Base-by-base conservation (phyloP, 768 basidiomycete species). In the Boletales sp. region DNA sequence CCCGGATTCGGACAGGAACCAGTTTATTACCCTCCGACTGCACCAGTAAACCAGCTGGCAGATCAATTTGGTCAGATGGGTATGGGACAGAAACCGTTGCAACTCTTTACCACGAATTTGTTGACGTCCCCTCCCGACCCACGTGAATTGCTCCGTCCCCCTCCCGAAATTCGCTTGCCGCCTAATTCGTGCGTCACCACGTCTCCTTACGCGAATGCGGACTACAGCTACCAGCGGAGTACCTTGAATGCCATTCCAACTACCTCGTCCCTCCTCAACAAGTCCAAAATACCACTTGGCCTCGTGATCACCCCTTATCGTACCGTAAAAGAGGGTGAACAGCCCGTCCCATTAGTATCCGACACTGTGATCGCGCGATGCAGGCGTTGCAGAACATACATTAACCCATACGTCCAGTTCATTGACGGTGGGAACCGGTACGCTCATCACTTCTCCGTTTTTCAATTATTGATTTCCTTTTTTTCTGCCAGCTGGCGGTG, bases 321-420 rank as follows among this genome's bases (percentile, higher is more conserved):
- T 31, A 84, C 87, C 0, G 66, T 94, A 51, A 85, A 90, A 58
- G 86, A 83, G 63, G 94, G 87, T 39, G 87, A 93, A 50, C 83
- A 85, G 37, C 78, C 81, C 1, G 90, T 97, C 18, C 91, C 93
- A n/a, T 76, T 97, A 36, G 82, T 97, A 9, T 83, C 87, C 0
- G 95, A 98, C 65, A 92, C 90, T 0, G 88, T 97, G 39, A 97
- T 97, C 61, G 94, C 95, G 38, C 87, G 95, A 39, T 97, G 95
- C 73, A 81, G 95, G 54, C 82, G 95, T 17, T 97, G 95, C 76
- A 83, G 95, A 64, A 87, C 93, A 32, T 97, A 97, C 72, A 97
- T 98, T 69, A 95, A 97, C 64, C 94, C 95, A 4, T 98, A 89
- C 62, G 94, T 97, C 18, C 91, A 93, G 62, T 98, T 98, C 69